Conservation (phyloP, 192 early-diverging fungal species). For the Dissophora ornata region DNA sequence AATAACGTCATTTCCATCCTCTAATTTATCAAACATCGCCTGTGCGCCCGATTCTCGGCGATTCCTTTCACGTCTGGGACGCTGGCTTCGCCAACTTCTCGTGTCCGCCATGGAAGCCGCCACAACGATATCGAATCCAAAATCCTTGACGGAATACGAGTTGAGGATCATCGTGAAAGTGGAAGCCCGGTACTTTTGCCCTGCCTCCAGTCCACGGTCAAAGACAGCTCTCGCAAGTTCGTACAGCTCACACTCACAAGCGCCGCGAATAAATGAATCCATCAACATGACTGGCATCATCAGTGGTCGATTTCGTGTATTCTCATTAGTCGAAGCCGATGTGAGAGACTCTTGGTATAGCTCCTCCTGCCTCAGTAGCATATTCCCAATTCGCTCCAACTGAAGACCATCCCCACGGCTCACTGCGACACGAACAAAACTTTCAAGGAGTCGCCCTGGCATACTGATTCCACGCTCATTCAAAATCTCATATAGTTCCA, state of each 20-base stretch:
- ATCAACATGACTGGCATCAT: conserved; percentile 21
- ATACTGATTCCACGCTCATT: conserved; percentile 3
- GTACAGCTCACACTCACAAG: conserved; percentile 24
- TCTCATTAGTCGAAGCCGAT: neutral
- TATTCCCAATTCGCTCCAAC: conserved; percentile 32
- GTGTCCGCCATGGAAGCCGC: neutral
- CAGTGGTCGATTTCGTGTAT: conserved; percentile 3
- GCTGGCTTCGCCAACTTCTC: neutral
- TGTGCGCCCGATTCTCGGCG: neutral
- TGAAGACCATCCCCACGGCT: conserved; percentile 1
- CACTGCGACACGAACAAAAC: conserved; percentile 21
- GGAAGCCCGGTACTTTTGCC: conserved; percentile 11
- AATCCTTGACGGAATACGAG: conserved; percentile 37
- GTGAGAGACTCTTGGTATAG: neutral
- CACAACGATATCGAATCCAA: conserved; percentile 46
- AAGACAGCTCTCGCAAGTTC: conserved; percentile 43
- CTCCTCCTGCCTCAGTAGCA: conserved; percentile 23
- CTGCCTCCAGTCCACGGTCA: conserved; percentile 23
- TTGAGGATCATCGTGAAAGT: conserved; percentile 43
- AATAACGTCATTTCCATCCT: neutral
- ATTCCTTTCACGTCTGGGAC: neutral
- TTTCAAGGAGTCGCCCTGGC: conserved; percentile 1
- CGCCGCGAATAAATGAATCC: conserved; percentile 40
- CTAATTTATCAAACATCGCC: neutral
- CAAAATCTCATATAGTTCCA: conserved; percentile 18